Evolutionary conservation across 306 rosid species (phyloP).

Genomic region (Acacia confusa): DNA sequence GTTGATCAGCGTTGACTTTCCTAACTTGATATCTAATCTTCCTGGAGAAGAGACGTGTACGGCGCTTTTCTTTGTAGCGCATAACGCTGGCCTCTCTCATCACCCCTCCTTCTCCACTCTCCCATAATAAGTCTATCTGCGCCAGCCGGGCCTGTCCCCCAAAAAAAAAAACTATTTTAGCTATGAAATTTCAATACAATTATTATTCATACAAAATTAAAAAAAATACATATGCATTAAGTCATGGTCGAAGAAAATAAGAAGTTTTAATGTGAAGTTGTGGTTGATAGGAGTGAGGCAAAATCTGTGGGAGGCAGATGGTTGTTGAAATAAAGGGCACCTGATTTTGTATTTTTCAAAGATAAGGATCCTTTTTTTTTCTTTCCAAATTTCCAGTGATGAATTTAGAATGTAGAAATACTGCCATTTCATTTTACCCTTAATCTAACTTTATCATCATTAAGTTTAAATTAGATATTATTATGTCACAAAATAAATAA

Average conservation of each 20-base stretch:
- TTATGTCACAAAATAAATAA: background rate
- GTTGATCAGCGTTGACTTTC: slow-evolving; percentile 62
- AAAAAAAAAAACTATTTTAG: background rate
- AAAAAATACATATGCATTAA: background rate
- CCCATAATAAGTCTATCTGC: slow-evolving; percentile 52
- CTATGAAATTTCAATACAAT: background rate
- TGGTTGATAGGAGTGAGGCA: background rate
- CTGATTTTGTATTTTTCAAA: background rate
- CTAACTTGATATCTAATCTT: slow-evolving; percentile 71
- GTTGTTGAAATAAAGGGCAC: background rate
- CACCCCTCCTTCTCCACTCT: slow-evolving; percentile 42
- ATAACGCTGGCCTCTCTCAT: slow-evolving; percentile 62
- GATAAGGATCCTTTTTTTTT: background rate
- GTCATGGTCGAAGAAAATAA: background rate
- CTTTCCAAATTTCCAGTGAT: background rate
- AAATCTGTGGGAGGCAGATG: background rate
- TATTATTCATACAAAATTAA: background rate
- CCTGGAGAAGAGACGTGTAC: slow-evolving; percentile 58
- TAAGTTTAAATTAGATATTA: background rate
- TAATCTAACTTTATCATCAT: background rate
- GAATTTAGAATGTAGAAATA: too few species aligned
- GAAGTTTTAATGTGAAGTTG: background rate
- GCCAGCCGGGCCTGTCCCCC: slow-evolving; percentile 8
- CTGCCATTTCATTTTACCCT: too few species aligned
- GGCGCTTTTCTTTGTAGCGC: slow-evolving; percentile 65